phyloP scores from a whole-genome alignment of 1,284 basidiomycete genomes.

The Rhodotorula sp. region DNA sequence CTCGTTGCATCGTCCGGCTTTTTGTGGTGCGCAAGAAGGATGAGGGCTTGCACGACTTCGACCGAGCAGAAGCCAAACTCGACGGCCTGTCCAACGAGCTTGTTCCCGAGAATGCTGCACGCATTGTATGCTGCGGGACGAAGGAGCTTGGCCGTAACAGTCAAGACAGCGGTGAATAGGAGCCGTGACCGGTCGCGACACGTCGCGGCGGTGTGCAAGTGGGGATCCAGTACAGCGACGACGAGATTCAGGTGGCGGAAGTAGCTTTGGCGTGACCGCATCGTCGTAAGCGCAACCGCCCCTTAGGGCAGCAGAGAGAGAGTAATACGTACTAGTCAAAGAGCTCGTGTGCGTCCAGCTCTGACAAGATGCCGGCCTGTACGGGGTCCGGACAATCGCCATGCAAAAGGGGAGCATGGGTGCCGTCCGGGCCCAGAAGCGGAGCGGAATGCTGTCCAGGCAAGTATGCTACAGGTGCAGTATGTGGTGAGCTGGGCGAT shows the following conservation, averaged over 20 bases:
- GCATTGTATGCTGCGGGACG: slow-evolving; percentile 28
- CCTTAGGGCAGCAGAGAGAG: neutral
- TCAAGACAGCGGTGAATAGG: slow-evolving; percentile 41
- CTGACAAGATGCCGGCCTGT: neutral
- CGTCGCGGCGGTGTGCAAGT: neutral
- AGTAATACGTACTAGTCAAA: neutral
- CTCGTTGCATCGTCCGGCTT: slow-evolving; percentile 10
- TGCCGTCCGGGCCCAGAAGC: too few species aligned
- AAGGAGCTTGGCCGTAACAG: slow-evolving; percentile 31
- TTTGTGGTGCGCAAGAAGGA: slow-evolving; percentile 18
- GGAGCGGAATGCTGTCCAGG: too few species aligned
- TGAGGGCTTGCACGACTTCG: slow-evolving; percentile 10
- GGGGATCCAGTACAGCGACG: slow-evolving; percentile 6
- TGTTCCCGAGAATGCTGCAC: slow-evolving; percentile 23
- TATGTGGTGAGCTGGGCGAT: too few species aligned
- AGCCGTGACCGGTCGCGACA: slow-evolving; percentile 3
- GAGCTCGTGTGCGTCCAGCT: neutral
- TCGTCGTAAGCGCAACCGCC: too few species aligned
- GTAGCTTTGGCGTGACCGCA: neutral
- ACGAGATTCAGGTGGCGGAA: slow-evolving; percentile 5
- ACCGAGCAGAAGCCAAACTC: slow-evolving; percentile 11
- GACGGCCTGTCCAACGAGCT: slow-evolving; percentile 30
- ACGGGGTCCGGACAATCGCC: neutral
- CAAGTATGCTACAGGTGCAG: too few species aligned
- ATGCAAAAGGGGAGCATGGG: neutral